Evolutionary conservation across 106 monocot species (phyloP), one percentile per base, ranked within the genome.

Genomic region (Phalaenopsis aphrodite): DNA sequence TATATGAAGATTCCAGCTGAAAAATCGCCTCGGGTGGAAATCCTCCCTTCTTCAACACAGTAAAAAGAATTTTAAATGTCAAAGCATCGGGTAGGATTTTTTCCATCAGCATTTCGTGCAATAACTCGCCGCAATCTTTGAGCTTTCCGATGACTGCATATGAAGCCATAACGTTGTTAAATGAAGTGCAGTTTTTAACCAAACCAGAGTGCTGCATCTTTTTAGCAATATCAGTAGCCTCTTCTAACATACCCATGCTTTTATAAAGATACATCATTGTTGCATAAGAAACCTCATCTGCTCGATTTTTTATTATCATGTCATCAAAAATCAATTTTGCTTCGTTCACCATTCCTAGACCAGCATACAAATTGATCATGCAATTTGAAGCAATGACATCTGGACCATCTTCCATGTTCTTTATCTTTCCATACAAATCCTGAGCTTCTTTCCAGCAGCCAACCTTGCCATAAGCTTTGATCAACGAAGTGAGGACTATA

Each of bases 231-330:
- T 79, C 78, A 55, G 79, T 79, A 6, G 95, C 87, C 74, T 91
- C 89, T 23, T 80, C 72, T 43, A 95, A 80, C 89, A 92, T 87
- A 84, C 95, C 95, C 92, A 95, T 93, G 82, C 58, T 95, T 77
- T 89, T 95, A 82, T 88, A 95, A 8, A 95, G 85, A 81, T 85
- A 85, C 85, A 88, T 91, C 92, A 95, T 95, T 12, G 87, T 89
- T 72, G 84, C 77, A 85, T 93, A 93, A 3, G 95, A 91, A 69
- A 93, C 80, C 16, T 82, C 85, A 93, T 95, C 89, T 21, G 89
- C 95, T 23, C 39, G 81, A 69, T 73, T 73, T 12, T 55, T 86
- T 71, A 30, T 80, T 61, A 83, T 88, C 82, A 93, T 66, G 2
- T 88, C 86, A 41, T 85, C 80, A 78, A 91, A 89, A 46, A 95